Base-by-base conservation (phyloP, 2,329 filamentous ascomycete genomes). In the Thielaviopsis musarum region DNA sequence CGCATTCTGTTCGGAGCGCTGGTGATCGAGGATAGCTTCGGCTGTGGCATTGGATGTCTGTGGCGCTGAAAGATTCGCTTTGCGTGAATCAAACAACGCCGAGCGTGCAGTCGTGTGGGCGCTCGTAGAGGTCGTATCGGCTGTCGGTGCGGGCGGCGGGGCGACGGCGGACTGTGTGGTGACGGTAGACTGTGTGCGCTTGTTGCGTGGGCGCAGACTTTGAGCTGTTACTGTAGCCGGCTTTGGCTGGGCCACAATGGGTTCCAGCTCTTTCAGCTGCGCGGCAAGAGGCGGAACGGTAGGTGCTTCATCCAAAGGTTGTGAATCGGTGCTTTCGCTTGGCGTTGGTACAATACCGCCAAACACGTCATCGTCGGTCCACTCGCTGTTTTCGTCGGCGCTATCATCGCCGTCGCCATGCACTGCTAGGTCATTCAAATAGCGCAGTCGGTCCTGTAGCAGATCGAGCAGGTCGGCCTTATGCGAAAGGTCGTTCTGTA, bases 1-100 rank as follows among this genome's bases (percentile, higher is more conserved):
- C 38, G 79, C 75, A 69, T 95, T 89, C 70, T 96, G 91, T 72
- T 95, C 89, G 58, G 75, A 76, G 58, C 88, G 85, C 67, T 95
- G 82, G 66, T 86, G 79, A 65, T 87, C 82, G 52, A 95, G 79
- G 34, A 90, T 78, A 0, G 83, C 78, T 72, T 95, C 89, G 0
- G 81, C 77, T 17, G 79, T 78, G 10, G 79, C 74, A 1, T 75
- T 75, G 4, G 75, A 72, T 3, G 70, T 66, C 59, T 70, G 65
- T 1, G 69, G 66, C 22, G 71, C 66, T 6, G 71, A 65, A 12
- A 72, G 66, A 13, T 71, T 68, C 13, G 64, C 59, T 22, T 64
- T 64, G 49, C 34, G 19, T 26, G 63, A 60, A 52, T 19, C 41
- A 17, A 61, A 61, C 5, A 61, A 52, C 5, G 41, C 38, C 15